These are phyloP conservation scores for Anisodus tanguticus DNA, from an alignment of 257 asterid species.

Conservation along the genomic window DNA sequence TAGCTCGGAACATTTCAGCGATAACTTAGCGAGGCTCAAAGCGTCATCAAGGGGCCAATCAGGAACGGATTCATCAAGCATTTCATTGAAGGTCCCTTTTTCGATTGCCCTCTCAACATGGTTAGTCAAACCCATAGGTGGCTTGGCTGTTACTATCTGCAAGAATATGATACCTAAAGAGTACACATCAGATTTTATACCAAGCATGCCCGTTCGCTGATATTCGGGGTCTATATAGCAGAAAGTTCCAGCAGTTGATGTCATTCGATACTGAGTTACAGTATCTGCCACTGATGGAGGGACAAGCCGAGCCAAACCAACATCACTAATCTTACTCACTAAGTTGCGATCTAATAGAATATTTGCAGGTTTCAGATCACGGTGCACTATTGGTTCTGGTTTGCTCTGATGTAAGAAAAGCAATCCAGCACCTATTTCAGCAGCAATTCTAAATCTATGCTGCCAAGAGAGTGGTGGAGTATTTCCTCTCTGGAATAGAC, in stretches of 20 bases:
- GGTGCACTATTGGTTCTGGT: slow-evolving; percentile 93
- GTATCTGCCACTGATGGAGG: slow-evolving; percentile 82
- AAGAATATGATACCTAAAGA: slow-evolving; percentile 81
- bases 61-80: slow-evolving; percentile 65
- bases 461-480: slow-evolving; percentile 84
- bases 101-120: slow-evolving; percentile 78
- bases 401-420: slow-evolving; percentile 94
- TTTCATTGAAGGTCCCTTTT: slow-evolving; percentile 57
- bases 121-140: slow-evolving; percentile 90
- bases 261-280: slow-evolving; percentile 89
- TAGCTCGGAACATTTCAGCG: slow-evolving; percentile 72
- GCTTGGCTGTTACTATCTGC: slow-evolving; percentile 73
- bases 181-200: slow-evolving; percentile 88
- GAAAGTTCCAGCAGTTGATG: slow-evolving; percentile 94
- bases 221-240: slow-evolving; percentile 98
- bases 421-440: slow-evolving; percentile 81
- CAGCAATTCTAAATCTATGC: slow-evolving; percentile 76
- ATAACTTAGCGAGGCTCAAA: slow-evolving; percentile 59
- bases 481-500: slow-evolving; percentile 66
- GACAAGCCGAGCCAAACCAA: slow-evolving; percentile 92
- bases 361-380: slow-evolving; percentile 88
- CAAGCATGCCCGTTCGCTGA: slow-evolving; percentile 97
- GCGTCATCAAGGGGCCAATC: slow-evolving; percentile 91
- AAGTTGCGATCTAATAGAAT: slow-evolving; percentile 82
- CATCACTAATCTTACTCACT: slow-evolving; percentile 89